phyloP scores from a whole-genome alignment of 2,329 filamentous ascomycete genomes.

The Colletotrichum lini region DNA sequence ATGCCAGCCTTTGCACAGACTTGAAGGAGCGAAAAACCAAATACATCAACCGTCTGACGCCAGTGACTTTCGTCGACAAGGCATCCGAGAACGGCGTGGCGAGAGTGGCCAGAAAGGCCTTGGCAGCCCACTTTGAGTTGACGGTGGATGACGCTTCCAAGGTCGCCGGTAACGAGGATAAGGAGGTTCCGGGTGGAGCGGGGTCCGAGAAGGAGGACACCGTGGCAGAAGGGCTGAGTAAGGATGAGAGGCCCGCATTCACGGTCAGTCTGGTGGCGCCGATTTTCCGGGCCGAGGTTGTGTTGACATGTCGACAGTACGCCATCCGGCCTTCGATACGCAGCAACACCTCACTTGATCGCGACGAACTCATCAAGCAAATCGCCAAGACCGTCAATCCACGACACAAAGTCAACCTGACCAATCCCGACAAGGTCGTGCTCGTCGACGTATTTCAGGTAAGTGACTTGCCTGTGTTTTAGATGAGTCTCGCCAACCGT shows the following conservation, averaged over 20 bases:
- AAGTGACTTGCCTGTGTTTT: slow-evolving; percentile 47
- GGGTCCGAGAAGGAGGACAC: slow-evolving; percentile 3
- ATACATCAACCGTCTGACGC: slow-evolving; percentile 73
- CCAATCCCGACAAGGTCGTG: slow-evolving; percentile 82
- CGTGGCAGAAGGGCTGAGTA: slow-evolving; percentile 35
- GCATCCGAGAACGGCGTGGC: slow-evolving; percentile 79
- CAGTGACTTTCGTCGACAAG: slow-evolving; percentile 69
- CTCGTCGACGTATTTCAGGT: slow-evolving; percentile 87
- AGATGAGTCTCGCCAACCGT: neutral
- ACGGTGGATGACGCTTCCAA: slow-evolving; percentile 43
- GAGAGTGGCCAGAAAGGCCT: slow-evolving; percentile 73
- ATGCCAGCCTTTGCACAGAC: slow-evolving; percentile 62
- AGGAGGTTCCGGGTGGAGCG: slow-evolving; percentile 25
- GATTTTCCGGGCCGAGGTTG: neutral
- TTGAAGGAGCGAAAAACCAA: slow-evolving; percentile 62
- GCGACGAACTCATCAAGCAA: slow-evolving; percentile 78
- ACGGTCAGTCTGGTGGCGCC: slow-evolving; percentile 57
- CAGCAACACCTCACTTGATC: slow-evolving; percentile 78
- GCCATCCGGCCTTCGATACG: slow-evolving; percentile 86
- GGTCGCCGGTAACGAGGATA: slow-evolving; percentile 42
- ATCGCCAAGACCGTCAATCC: slow-evolving; percentile 76
- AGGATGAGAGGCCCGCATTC: slow-evolving; percentile 46
- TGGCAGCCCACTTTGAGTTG: slow-evolving; percentile 74
- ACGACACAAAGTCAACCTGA: slow-evolving; percentile 83
- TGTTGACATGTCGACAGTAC: slow-evolving; percentile 67